Evolutionary conservation across 1,284 basidiomycete genomes (phyloP).

Genomic region (Porogramme epimiltina): DNA sequence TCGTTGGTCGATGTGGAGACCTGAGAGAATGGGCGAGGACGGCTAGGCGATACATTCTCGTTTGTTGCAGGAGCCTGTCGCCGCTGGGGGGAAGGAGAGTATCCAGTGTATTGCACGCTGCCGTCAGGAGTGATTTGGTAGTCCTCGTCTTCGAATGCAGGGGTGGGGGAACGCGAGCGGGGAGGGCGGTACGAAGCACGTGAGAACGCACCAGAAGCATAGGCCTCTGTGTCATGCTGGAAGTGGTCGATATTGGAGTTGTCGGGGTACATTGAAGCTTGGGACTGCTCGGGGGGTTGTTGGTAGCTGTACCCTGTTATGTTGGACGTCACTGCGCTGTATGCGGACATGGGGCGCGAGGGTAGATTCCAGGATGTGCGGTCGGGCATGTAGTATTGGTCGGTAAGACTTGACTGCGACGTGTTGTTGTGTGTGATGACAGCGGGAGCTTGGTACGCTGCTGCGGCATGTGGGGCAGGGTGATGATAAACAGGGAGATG

Average conservation of each 20-base stretch:
- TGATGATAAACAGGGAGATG: constrained; percentile 19
- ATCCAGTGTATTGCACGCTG: constrained; percentile 54
- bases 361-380: constrained; percentile 19
- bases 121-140: constrained; percentile 58
- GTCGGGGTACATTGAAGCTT: constrained; percentile 18
- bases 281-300: constrained; percentile 12
- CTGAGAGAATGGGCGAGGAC: constrained; percentile 4
- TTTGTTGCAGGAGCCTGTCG: constrained; percentile 17
- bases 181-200: constrained; percentile 49
- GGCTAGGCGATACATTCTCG: constrained; percentile 20
- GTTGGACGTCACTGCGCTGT: constrained; percentile 21
- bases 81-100: constrained; percentile 27
- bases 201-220: constrained; percentile 59
- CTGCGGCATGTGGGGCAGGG: constrained; percentile 5
- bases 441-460: constrained; percentile 5
- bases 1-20: neutral
- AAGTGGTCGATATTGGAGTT: constrained; percentile 35
- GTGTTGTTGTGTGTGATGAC: constrained; percentile 15
- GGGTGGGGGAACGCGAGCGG: constrained; percentile 73
- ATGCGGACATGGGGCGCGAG: constrained; percentile 24
- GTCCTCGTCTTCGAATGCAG: constrained; percentile 69
- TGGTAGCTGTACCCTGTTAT: constrained; percentile 19
- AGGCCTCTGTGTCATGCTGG: constrained; percentile 61
- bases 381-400: constrained; percentile 16
- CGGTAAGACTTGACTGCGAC: constrained; percentile 17